Conservation (phyloP, 2,329 filamentous ascomycete species). For the Sphaerostilbella broomeana region DNA sequence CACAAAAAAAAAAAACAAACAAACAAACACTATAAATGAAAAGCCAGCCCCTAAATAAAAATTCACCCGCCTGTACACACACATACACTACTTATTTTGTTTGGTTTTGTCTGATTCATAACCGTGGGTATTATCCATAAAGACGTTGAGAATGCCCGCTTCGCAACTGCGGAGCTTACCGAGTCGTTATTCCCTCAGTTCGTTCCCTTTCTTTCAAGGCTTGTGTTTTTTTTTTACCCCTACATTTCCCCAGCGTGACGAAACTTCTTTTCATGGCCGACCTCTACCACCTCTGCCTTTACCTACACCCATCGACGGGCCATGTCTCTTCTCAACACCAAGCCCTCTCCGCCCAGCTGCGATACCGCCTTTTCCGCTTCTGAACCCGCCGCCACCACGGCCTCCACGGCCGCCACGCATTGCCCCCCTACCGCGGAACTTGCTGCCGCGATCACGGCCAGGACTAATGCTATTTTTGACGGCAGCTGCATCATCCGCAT, state of each 20-base stretch:
- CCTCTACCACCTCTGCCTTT: constrained; percentile 35
- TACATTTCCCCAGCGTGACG: background rate
- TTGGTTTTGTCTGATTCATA: constrained; percentile 3
- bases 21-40: background rate
- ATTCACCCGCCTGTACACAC: no score
- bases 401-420: constrained; percentile 25
- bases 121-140: constrained; percentile 10
- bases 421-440: constrained; percentile 26
- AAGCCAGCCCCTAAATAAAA: no score
- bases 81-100: no score
- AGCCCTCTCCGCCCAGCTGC: constrained; percentile 41
- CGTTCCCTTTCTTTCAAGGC: background rate
- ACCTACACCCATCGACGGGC: constrained; percentile 29
- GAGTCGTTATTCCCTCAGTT: background rate
- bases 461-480: constrained; percentile 45
- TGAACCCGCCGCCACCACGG: constrained; percentile 31
- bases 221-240: background rate
- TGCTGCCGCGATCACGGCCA: constrained; percentile 25
- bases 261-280: no score
- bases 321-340: constrained; percentile 43
- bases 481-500: constrained; percentile 44
- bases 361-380: constrained; percentile 43
- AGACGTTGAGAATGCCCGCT: constrained; percentile 5
- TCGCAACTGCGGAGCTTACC: no score
- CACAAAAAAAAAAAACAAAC: background rate